These are phyloP conservation scores for Coccinonectria pachysandricola DNA, from an alignment of 2,329 filamentous ascomycete species.

Conservation along the genomic window DNA sequence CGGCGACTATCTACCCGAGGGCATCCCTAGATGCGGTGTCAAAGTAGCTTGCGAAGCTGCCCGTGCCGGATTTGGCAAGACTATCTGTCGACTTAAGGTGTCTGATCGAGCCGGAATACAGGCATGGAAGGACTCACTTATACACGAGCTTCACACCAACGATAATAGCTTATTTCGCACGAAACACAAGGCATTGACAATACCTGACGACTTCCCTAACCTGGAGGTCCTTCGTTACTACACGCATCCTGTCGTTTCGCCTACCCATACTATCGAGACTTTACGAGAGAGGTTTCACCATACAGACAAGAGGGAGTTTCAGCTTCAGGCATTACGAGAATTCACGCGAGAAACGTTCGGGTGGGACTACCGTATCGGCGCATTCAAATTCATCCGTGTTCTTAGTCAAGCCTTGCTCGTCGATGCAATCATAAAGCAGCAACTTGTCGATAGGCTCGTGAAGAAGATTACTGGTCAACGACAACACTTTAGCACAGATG, in stretches of 20 bases:
- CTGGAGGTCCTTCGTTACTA: slow-evolving; percentile 75
- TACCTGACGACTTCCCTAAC: slow-evolving; percentile 76
- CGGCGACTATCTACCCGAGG: slow-evolving; percentile 85
- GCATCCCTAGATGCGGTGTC: slow-evolving; percentile 76
- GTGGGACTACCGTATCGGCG: slow-evolving; percentile 70
- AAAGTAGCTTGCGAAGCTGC: slow-evolving; percentile 87
- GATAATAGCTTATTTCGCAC: slow-evolving; percentile 69
- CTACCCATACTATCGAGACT: slow-evolving; percentile 32
- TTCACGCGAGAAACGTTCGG: slow-evolving; percentile 77
- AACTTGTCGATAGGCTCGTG: slow-evolving; percentile 38
- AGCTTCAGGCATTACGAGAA: slow-evolving; percentile 47
- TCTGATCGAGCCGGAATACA: slow-evolving; percentile 49
- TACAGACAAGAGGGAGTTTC: slow-evolving; percentile 15
- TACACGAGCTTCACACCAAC: slow-evolving; percentile 73
- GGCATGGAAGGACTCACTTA: slow-evolving; percentile 62
- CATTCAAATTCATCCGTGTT: slow-evolving; percentile 73
- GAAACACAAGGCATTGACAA: slow-evolving; percentile 60
- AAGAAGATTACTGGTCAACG: slow-evolving; percentile 58
- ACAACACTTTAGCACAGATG: slow-evolving; percentile 64
- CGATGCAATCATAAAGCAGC: slow-evolving; percentile 35
- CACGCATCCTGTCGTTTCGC: slow-evolving; percentile 76
- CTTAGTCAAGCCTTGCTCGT: slow-evolving; percentile 68
- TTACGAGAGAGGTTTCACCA: slow-evolving; percentile 18
- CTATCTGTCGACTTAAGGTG: slow-evolving; percentile 55
- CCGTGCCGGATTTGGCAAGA: slow-evolving; percentile 71